Conservation (phyloP, 371 early-diverging fungal genomes). For the Gilbertella persicaria region DNA sequence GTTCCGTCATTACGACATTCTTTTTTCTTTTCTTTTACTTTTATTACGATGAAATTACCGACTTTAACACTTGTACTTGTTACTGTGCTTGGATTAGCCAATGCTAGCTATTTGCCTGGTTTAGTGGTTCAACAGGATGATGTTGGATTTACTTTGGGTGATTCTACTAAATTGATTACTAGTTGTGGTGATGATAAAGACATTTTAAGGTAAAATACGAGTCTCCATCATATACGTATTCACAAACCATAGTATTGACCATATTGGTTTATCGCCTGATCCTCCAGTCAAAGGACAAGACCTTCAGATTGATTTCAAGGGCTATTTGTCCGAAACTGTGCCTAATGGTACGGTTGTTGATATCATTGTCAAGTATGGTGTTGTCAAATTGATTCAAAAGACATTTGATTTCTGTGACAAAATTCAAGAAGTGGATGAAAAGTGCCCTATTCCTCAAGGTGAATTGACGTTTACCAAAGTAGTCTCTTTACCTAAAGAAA, state of each 20-base stretch:
- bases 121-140: conserved; percentile 21
- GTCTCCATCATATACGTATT: neutral
- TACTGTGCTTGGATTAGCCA: conserved; percentile 1
- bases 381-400: conserved; percentile 39
- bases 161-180: conserved; percentile 28
- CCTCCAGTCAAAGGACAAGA: conserved; percentile 56
- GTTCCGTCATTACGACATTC: too few species aligned
- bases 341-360: conserved; percentile 52
- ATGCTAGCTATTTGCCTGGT: conserved; percentile 18
- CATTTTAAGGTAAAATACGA: conserved; percentile 23
- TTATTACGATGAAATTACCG: conserved; percentile 11
- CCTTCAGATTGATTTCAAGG: conserved; percentile 56
- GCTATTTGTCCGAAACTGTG: conserved; percentile 47
- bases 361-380: conserved; percentile 54
- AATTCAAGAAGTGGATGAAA: conserved; percentile 47
- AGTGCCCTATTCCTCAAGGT: conserved; percentile 59
- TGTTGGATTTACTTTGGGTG: neutral
- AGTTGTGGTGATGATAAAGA: conserved; percentile 26
- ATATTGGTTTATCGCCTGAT: conserved; percentile 55
- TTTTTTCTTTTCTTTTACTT: conserved; percentile 8
- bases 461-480: conserved; percentile 39
- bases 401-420: conserved; percentile 58
- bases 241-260: conserved; percentile 31
- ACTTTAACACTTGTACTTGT: conserved; percentile 1
- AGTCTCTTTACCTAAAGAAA: conserved; percentile 58